These are phyloP conservation scores for Solanum tarijense DNA, from an alignment of 257 asterid species.

Conservation along the genomic window DNA sequence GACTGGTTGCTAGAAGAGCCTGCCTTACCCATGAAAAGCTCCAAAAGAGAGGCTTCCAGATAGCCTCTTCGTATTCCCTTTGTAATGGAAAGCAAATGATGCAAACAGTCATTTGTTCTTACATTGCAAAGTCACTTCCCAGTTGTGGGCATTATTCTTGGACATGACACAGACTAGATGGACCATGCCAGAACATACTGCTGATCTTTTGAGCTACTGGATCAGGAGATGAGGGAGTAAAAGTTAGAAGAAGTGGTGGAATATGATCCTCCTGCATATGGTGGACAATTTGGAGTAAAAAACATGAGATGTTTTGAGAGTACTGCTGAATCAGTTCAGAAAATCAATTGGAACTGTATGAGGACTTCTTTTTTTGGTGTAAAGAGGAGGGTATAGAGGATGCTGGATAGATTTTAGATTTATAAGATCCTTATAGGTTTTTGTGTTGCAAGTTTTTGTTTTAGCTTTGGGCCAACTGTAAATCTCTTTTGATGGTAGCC, in stretches of 20 bases:
- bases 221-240: not conserved
- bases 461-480: not conserved
- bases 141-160: too few species aligned
- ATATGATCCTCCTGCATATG: not conserved
- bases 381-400: not conserved
- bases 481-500: not conserved
- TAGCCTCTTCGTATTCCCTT: too few species aligned
- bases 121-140: too few species aligned
- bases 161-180: too few species aligned
- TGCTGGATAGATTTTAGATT: not conserved
- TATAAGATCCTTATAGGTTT: not conserved
- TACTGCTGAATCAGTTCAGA: not conserved
- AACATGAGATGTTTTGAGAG: not conserved
- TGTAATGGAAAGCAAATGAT: too few species aligned
- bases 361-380: not conserved
- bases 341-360: not conserved
- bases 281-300: not conserved
- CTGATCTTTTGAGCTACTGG: too few species aligned
- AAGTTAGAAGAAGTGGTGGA: not conserved
- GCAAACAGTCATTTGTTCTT: too few species aligned
- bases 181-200: too few species aligned
- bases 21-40: too few species aligned
- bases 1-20: too few species aligned
- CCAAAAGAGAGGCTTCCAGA: too few species aligned
- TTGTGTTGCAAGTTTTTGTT: not conserved